Evolutionary conservation across 768 basidiomycete genomes (phyloP).

Genomic region (Pleurotus citrinopileatus): DNA sequence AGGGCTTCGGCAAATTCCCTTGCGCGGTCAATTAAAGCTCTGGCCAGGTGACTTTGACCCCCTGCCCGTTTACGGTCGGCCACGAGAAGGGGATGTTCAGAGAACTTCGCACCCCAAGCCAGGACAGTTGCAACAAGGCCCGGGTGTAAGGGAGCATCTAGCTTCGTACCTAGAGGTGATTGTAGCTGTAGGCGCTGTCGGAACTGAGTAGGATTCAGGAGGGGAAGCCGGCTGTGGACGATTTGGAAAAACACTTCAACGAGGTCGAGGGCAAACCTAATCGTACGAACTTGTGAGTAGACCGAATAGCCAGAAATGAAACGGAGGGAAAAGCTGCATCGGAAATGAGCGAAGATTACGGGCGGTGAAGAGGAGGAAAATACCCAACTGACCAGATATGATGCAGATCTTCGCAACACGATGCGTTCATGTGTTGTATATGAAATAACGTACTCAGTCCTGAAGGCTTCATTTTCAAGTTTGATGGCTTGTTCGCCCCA

Average conservation of each 20-base stretch:
- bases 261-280: slow-evolving; percentile 87
- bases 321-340: neutral
- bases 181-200: slow-evolving; percentile 62
- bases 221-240: slow-evolving; percentile 83
- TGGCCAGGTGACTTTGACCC: slow-evolving; percentile 76
- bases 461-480: slow-evolving; percentile 69
- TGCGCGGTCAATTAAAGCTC: slow-evolving; percentile 73
- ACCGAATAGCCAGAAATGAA: slow-evolving; percentile 4
- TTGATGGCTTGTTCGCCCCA: slow-evolving; percentile 78
- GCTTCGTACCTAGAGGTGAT: slow-evolving; percentile 23
- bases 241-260: slow-evolving; percentile 95
- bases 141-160: slow-evolving; percentile 51
- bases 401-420: slow-evolving; percentile 4
- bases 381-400: slow-evolving; percentile 2
- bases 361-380: neutral
- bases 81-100: slow-evolving; percentile 82
- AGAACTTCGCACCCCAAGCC: slow-evolving; percentile 92
- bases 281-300: slow-evolving; percentile 15
- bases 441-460: slow-evolving; percentile 72
- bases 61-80: slow-evolving; percentile 70
- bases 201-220: slow-evolving; percentile 82
- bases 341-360: neutral
- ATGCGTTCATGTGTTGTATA: slow-evolving; percentile 12
- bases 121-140: slow-evolving; percentile 83
- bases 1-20: slow-evolving; percentile 84